Conservation (phyloP, 768 basidiomycete genomes). For the Nidularia pulvinata region DNA sequence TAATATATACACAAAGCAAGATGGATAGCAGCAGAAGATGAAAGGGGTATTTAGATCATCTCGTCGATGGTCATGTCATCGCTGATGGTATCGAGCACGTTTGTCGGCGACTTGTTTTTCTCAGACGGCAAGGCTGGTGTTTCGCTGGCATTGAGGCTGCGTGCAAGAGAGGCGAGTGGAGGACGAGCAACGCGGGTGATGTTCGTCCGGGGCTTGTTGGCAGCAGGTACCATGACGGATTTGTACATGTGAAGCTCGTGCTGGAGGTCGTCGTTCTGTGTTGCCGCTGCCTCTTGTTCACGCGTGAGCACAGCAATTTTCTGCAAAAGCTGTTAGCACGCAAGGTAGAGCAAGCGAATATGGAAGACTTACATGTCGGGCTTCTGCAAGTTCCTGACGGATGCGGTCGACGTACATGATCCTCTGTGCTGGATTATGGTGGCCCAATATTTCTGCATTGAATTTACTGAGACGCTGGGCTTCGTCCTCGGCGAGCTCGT, state of each 20-base stretch:
- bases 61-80: slow-evolving; percentile 56
- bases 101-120: not conserved
- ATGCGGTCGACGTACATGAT: slow-evolving; percentile 89
- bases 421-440: slow-evolving; percentile 82
- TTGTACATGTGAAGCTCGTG: slow-evolving; percentile 63
- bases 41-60: slow-evolving; percentile 15
- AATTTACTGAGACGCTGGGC: slow-evolving; percentile 72
- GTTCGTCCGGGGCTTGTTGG: slow-evolving; percentile 51
- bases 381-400: slow-evolving; percentile 75
- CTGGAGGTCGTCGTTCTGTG: slow-evolving; percentile 43
- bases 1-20: not conserved
- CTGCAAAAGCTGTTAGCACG: slow-evolving; percentile 22
- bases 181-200: slow-evolving; percentile 50
- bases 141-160: slow-evolving; percentile 26
- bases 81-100: slow-evolving; percentile 26
- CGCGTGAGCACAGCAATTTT: slow-evolving; percentile 44
- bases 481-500: slow-evolving; percentile 82
- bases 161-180: slow-evolving; percentile 42
- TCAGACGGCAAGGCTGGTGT: slow-evolving; percentile 5
- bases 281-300: slow-evolving; percentile 45
- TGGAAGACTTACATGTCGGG: slow-evolving; percentile 65
- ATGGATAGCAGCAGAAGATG: not conserved
- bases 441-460: slow-evolving; percentile 86
- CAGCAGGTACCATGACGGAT: slow-evolving; percentile 47
- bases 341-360: not conserved